Conservation (phyloP, 257 asterid species). For the Penstemon eatonii region DNA sequence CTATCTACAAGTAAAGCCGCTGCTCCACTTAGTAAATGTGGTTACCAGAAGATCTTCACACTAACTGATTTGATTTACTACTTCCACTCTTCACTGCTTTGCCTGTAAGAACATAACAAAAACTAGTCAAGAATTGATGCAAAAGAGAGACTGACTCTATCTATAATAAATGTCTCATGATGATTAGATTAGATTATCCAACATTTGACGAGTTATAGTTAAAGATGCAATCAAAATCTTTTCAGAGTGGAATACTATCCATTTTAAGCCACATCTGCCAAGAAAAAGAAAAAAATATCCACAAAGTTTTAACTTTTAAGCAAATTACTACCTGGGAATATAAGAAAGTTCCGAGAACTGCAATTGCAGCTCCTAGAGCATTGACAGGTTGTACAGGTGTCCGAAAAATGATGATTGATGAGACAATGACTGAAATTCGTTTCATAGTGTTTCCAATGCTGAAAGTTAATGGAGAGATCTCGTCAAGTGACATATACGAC, state of each 20-base stretch:
- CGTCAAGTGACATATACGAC: constrained; percentile 94
- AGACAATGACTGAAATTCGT: constrained; percentile 87
- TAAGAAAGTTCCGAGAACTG: constrained; percentile 88
- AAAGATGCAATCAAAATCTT: neutral
- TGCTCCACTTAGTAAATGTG: constrained; percentile 26
- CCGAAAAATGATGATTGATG: constrained; percentile 89
- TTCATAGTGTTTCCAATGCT: constrained; percentile 97
- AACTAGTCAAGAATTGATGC: neutral
- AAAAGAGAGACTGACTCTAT: no score
- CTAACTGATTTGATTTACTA: constrained; percentile 1
- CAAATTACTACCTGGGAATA: constrained; percentile 90
- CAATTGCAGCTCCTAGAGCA: constrained; percentile 96
- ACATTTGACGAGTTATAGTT: neutral
- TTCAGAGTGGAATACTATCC: neutral
- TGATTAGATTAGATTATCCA: neutral
- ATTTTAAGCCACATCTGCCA: no score
- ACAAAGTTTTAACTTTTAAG: neutral
- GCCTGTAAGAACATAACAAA: constrained; percentile 39
- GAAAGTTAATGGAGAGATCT: constrained; percentile 94
- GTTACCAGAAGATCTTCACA: neutral
- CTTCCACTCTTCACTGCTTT: constrained; percentile 41
- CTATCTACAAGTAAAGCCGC: constrained; percentile 52
- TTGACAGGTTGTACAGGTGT: constrained; percentile 92
- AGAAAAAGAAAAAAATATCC: neutral
- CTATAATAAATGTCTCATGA: neutral